A percentile compares a stretch with the other conserved stretches of the same genome.
Conservation (phyloP, 1,139 yeast genomes). For the Barnettozyma hawaiiensis region DNA sequence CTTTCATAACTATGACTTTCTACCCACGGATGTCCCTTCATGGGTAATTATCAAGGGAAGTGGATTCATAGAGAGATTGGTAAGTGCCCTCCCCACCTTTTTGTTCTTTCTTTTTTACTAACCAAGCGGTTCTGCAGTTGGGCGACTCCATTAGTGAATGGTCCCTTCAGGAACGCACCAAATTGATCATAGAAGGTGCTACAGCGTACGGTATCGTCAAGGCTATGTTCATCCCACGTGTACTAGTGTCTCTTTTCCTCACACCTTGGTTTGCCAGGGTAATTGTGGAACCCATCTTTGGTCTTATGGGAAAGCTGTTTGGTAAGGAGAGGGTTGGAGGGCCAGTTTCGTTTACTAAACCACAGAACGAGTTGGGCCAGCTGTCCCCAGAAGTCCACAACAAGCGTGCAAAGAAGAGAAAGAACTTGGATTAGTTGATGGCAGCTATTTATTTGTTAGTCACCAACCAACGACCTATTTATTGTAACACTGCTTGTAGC, state of each 20-base stretch:
- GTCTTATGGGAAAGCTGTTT: constrained; percentile 9
- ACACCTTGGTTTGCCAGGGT: constrained; percentile 68
- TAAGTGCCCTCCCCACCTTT: constrained; percentile 16
- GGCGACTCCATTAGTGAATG: constrained; percentile 31
- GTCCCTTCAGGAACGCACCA: constrained; percentile 48
- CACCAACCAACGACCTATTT: no score
- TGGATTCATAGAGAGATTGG: constrained; percentile 48
- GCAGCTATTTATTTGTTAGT: not conserved
- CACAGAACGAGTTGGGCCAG: constrained; percentile 1
- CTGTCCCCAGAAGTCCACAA: constrained; percentile 26
- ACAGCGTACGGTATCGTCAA: constrained; percentile 80
- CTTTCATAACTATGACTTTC: constrained; percentile 51
- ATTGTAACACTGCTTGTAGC: not conserved
- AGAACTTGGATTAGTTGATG: not conserved
- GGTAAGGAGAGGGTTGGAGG: constrained; percentile 27
- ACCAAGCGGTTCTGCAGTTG: constrained; percentile 12
- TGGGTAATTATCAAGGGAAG: constrained; percentile 62
- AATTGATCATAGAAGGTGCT: constrained; percentile 74
- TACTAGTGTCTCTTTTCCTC: constrained; percentile 47
- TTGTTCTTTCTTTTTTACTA: not conserved
- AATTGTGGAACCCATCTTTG: constrained; percentile 44
- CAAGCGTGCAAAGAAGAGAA: constrained; percentile 1
- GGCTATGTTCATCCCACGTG: constrained; percentile 51
- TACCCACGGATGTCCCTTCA: constrained; percentile 55
- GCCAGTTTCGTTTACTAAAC: constrained; percentile 9